Evolutionary conservation across 805 yeast genomes (phyloP), one percentile per base, ranked within the genome.

Genomic region (Yamadazyma takamatsuzukensis): DNA sequence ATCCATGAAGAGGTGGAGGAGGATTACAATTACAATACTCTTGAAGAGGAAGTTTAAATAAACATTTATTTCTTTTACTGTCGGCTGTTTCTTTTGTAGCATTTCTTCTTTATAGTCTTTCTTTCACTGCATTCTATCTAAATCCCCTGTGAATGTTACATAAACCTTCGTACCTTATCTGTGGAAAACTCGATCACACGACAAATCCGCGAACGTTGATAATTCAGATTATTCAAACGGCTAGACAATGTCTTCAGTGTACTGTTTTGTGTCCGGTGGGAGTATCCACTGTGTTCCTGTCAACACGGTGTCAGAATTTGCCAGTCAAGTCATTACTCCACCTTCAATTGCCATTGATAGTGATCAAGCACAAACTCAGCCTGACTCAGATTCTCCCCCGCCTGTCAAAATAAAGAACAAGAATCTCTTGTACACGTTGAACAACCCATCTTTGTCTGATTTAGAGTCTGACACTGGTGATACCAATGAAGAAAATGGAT

Each of bases 371-470:
- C n/a, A n/a, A n/a, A n/a, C n/a, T n/a, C n/a, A n/a, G n/a, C n/a
- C 12, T 14, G 18, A 26, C 12, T 24, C 14, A 9, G 15, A 26
- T 13, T n/a, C n/a, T n/a, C n/a, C n/a, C n/a, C n/a, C n/a, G n/a
- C n/a, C n/a, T 9, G 16, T 39, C 6, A 41, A 41, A 18, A 30
- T 51, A 4, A 43, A 45, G 27, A 51, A 56, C 32, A 51, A 50
- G 29, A 62, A 61, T 37, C 49, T 62, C 6, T 37, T 62, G 14
- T 62, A 62, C 43, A 48, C 57, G 24, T 44, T 62, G 21, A 62
- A 62, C 39, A 61, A 62, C 37, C 66, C 68, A 18, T 54, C 61
- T 11, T 39, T 56, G 15, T 59, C 65, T 4, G 68, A 62, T 35
- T 34, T 59, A n/a, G 68, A 61, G 16, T 41, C 47, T 9, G 52